These are phyloP conservation scores for Creolimax fragrantissima DNA, from an alignment of 78 protist genomes.

Conservation along the genomic window DNA sequence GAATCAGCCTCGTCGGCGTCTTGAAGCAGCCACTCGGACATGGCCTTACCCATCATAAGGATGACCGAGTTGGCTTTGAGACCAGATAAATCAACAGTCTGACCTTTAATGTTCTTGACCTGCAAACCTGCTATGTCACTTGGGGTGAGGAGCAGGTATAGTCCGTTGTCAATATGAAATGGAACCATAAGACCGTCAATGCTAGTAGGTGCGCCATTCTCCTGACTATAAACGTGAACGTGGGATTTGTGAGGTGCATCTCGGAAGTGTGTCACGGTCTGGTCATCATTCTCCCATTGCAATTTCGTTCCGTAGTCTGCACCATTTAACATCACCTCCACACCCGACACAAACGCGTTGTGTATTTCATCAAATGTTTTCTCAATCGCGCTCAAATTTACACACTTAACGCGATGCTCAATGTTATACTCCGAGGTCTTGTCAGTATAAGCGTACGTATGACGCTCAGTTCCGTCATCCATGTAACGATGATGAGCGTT, in stretches of 20 bases:
- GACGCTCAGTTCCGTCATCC: constrained; percentile 21
- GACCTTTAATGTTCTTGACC: not conserved
- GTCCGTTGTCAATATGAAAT: constrained; percentile 4
- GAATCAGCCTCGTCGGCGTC: not conserved
- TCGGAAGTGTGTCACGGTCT: not conserved
- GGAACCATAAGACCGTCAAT: constrained; percentile 5
- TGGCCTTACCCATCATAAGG: constrained; percentile 16
- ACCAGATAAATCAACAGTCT: constrained; percentile 2
- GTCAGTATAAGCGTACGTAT: not conserved
- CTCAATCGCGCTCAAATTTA: not conserved
- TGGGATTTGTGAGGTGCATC: constrained; percentile 9
- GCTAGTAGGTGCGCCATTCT: not conserved
- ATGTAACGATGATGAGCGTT: not conserved
- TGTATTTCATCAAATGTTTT: not conserved
- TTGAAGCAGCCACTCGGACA: constrained; percentile 10
- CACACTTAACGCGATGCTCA: not conserved
- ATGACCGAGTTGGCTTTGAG: not conserved
- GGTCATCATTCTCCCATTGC: not conserved
- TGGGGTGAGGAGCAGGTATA: constrained; percentile 8
- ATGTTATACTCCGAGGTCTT: not conserved
- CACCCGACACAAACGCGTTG: not conserved
- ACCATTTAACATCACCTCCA: not conserved
- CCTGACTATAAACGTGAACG: constrained; percentile 1
- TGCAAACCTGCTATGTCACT: not conserved
- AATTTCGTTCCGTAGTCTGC: not conserved